Evolutionary conservation across 805 yeast species (phyloP).

Genomic region (Myxozyma mucilagina): DNA sequence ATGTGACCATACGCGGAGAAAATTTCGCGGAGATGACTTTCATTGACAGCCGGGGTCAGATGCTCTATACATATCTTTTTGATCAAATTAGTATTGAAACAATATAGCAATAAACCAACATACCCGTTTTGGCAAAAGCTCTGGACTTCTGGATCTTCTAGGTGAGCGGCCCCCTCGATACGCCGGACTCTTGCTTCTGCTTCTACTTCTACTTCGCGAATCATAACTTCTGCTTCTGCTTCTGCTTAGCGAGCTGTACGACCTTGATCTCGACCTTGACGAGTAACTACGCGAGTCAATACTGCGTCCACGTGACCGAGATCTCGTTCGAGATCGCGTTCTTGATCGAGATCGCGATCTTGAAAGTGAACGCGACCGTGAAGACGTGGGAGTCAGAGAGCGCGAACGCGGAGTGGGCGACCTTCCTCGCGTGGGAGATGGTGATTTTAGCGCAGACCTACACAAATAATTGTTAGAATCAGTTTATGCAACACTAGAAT

Average conservation of each 20-base stretch:
- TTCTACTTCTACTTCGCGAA: constrained; percentile 18
- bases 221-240: constrained; percentile 18
- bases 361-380: background rate
- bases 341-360: background rate
- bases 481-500: too few relatives aligned
- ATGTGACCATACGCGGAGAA: constrained; percentile 27
- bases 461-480: background rate
- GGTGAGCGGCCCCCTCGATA: constrained; percentile 1
- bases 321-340: background rate
- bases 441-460: constrained; percentile 1
- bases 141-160: background rate
- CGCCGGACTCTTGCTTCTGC: constrained; percentile 5
- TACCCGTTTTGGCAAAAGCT: constrained; percentile 10
- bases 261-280: constrained; percentile 6
- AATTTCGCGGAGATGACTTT: constrained; percentile 28
- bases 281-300: background rate
- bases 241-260: constrained; percentile 10
- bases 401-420: background rate
- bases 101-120: background rate
- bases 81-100: background rate
- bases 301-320: background rate
- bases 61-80: constrained; percentile 23
- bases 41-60: constrained; percentile 22
- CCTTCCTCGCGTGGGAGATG: constrained; percentile 6
- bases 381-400: background rate